phyloP scores from a whole-genome alignment of 345 rosid genomes.

The Pelargonium nanum region DNA sequence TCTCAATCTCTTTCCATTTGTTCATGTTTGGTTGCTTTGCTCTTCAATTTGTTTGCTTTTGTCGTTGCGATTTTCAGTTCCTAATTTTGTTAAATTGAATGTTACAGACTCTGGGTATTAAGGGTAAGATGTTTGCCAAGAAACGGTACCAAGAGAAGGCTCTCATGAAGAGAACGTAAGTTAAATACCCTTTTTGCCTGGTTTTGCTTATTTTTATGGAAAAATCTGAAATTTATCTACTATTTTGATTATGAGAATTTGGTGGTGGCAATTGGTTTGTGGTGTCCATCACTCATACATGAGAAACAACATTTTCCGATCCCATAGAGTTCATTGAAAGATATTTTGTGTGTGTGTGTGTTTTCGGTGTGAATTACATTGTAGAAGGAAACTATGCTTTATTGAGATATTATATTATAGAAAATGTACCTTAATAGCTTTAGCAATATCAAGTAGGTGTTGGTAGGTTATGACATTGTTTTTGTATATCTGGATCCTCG shows the following conservation, averaged over 20 bases:
- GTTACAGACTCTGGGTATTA: conserved; percentile 50
- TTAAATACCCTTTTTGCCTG: background rate
- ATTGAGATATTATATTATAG: no score
- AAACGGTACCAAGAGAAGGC: conserved; percentile 66
- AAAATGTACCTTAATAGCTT: no score
- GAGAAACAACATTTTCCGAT: background rate
- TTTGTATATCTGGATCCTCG: no score
- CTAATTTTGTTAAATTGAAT: background rate
- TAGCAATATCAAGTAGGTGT: no score
- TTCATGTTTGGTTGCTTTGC: background rate
- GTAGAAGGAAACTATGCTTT: no score
- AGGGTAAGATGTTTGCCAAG: conserved; percentile 77
- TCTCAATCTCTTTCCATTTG: conserved; percentile 5
- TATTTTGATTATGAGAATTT: background rate
- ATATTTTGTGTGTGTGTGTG: no score
- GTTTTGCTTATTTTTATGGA: no score
- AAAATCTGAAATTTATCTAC: background rate
- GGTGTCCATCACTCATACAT: background rate
- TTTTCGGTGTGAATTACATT: no score
- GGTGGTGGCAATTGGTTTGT: background rate
- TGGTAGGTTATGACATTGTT: no score
- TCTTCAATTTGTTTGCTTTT: background rate
- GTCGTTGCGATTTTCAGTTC: background rate
- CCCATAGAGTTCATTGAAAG: no score
- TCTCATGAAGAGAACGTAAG: conserved; percentile 71